Conservation (phyloP, 2,329 filamentous ascomycete species). For the Biscogniauxia sp. region DNA sequence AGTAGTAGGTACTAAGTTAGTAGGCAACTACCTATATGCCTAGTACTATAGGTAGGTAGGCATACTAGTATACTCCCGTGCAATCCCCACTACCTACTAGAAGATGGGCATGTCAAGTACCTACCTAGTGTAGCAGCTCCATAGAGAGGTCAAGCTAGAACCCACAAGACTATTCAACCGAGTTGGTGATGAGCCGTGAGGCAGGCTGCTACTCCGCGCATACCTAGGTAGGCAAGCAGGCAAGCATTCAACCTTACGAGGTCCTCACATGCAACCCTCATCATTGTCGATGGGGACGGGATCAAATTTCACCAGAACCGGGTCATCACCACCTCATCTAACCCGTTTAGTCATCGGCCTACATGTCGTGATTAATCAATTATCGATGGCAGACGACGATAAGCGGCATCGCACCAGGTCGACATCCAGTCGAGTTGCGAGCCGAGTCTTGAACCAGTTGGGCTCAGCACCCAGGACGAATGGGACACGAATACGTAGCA, state of each 20-base stretch:
- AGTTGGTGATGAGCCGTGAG: neutral
- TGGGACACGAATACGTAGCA: neutral
- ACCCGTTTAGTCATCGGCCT: neutral
- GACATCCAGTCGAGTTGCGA: neutral
- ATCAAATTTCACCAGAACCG: neutral
- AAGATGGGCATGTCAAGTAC: neutral
- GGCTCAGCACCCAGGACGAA: neutral
- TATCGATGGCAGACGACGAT: neutral
- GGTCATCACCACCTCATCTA: neutral
- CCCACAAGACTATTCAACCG: neutral
- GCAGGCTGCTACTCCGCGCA: neutral
- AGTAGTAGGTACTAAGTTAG: too few species aligned
- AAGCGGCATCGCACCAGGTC: neutral
- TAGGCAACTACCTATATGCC: too few species aligned
- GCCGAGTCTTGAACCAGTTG: neutral
- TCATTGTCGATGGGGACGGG: neutral
- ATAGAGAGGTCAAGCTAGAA: neutral
- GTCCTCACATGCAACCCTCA: neutral
- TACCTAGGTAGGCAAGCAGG: neutral
- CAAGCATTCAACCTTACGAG: neutral
- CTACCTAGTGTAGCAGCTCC: neutral
- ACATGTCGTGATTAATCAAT: neutral
- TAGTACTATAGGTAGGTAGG: too few species aligned
- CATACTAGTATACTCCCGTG: too few species aligned
- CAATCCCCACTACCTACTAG: too few species aligned